phyloP scores from a whole-genome alignment of 139 green algal genomes.

The Trebouxia sp. region DNA sequence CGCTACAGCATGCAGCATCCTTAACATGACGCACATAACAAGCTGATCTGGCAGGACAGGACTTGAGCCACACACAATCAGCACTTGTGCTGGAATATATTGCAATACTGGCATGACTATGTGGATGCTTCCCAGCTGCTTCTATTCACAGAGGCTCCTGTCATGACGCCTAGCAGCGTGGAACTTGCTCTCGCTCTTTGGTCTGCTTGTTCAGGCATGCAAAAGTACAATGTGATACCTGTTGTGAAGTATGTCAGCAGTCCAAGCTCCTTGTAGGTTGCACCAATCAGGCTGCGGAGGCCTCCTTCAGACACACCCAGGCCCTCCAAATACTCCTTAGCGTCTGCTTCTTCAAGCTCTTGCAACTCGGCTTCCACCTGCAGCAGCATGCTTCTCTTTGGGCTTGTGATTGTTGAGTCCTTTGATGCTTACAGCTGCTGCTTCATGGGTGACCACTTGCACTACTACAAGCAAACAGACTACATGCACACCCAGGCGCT shows the following conservation, averaged over 20 bases:
- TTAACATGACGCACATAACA: too few species aligned
- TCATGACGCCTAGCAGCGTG: too few species aligned
- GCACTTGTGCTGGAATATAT: not conserved
- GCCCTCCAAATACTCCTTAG: constrained; percentile 84
- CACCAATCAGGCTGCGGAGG: constrained; percentile 58
- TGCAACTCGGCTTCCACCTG: constrained; percentile 93
- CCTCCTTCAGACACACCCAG: constrained; percentile 86
- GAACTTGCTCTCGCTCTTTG: too few species aligned
- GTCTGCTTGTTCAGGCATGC: not conserved
- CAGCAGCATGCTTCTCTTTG: too few species aligned
- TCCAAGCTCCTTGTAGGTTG: constrained; percentile 88
- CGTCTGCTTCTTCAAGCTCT: constrained; percentile 84
- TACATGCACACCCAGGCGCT: too few species aligned
- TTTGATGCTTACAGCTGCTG: not conserved
- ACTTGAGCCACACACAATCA: too few species aligned
- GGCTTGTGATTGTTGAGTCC: too few species aligned
- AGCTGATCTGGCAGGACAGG: too few species aligned
- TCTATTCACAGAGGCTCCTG: too few species aligned
- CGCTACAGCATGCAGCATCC: too few species aligned
- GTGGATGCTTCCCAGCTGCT: too few species aligned
- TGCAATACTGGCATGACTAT: too few species aligned
- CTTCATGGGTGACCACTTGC: not conserved
- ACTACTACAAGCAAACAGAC: not conserved
- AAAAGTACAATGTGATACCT: constrained; percentile 37
- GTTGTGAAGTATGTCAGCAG: constrained; percentile 98